Evolutionary conservation across 148 eudicot genomes (phyloP), one percentile per base, ranked within the genome.

Genomic region (Vaccinium darrowii): DNA sequence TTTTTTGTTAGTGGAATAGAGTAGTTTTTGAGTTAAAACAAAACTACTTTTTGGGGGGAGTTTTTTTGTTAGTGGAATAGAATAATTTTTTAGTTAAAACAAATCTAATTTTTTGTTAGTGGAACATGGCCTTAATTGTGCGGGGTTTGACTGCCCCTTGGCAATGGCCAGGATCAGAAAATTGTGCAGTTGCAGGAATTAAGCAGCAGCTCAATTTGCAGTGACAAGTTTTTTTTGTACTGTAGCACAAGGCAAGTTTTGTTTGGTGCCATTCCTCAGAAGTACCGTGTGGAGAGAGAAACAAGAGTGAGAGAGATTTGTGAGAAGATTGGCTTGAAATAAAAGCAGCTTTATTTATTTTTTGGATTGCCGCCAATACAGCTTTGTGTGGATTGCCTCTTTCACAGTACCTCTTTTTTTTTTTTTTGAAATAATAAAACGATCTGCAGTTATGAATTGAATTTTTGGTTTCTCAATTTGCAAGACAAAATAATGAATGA

Each of bases 211-310:
- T 53, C 62, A 39, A 23, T 73, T 78, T 23, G 36, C 81, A 51
- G 81, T 33, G 65, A 53, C 21, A 27, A 43, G 49, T 6, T 18
- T 33, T 53, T 79, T 79, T 79, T 6, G 10, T 23, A 25, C 43
- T 53, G 81, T 27, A 52, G 81, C 81, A 52, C 43, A 30, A 53
- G 62, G 43, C 21, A 54, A 50, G 16, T 79, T 75, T 75, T 79
- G 81, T 53, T 79, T 79, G 19, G 63, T 79, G 65, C 65, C 63
- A 53, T 53, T 53, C n/a, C 65, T 78, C n/a, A 23, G 9, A 14
- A 72, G 76, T 36, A 72, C 76, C 49, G n/a, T 72, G 9, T 3
- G 14, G 33, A 47, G 53, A n/a, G 36, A 21, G n/a, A 15, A 19
- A 7, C 11, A 25, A 5, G 3, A 33, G 36, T 33, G 57, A n/a